phyloP scores from a whole-genome alignment of 2,329 filamentous ascomycete genomes.

The Talaromyces sp. region DNA sequence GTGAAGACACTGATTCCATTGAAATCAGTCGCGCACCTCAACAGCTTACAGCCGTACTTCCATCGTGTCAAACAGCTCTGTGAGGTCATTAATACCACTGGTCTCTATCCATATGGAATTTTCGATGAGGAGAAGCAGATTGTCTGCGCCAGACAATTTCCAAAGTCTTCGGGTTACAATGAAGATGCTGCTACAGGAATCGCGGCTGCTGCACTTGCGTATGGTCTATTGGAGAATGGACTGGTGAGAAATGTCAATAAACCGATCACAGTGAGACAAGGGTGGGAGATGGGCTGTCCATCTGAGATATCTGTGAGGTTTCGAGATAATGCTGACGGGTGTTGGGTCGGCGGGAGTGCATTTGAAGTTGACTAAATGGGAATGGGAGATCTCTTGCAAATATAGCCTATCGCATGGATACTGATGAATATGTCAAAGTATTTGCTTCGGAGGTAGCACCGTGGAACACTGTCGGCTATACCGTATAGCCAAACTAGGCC shows the following conservation, averaged over 20 bases:
- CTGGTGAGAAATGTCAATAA: background rate
- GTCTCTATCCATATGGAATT: constrained; percentile 11
- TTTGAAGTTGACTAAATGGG: background rate
- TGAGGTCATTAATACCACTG: background rate
- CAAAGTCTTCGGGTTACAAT: background rate
- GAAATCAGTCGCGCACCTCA: background rate
- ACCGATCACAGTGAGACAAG: background rate
- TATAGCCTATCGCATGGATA: too few relatives aligned
- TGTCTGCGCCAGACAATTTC: constrained; percentile 1
- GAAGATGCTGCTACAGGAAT: background rate
- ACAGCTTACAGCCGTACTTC: background rate
- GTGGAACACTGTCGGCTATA: too few relatives aligned
- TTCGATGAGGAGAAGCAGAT: constrained; percentile 8
- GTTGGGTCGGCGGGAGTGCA: background rate
- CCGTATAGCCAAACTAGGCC: too few relatives aligned
- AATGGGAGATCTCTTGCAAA: too few relatives aligned
- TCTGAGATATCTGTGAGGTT: background rate
- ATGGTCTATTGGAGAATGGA: background rate
- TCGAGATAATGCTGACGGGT: background rate
- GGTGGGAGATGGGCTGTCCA: background rate
- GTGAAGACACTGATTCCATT: background rate
- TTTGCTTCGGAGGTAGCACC: too few relatives aligned
- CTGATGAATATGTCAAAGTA: too few relatives aligned
- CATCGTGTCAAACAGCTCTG: background rate
- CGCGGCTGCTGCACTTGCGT: background rate